A percentile compares a stretch with the other conserved stretches of the same genome.
These are phyloP conservation scores for Haplographium delicatum DNA, from an alignment of 495 filamentous ascomycete species.

Conservation along the genomic window DNA sequence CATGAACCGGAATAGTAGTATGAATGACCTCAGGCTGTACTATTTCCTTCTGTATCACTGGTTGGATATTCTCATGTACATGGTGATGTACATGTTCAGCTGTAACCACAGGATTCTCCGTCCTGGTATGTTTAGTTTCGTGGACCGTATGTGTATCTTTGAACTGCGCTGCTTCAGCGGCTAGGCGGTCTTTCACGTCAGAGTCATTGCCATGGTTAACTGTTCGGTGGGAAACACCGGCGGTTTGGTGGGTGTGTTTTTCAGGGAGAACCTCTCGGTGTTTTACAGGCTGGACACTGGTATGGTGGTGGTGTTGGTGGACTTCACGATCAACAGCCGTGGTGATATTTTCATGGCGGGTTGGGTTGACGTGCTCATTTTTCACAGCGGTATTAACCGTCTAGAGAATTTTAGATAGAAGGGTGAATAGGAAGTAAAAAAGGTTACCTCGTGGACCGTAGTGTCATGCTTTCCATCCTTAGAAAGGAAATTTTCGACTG, in stretches of 20 bases:
- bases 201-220: slow-evolving; percentile 48
- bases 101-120: slow-evolving; percentile 39
- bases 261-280: slow-evolving; percentile 43
- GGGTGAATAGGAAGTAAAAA: neutral
- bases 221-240: slow-evolving; percentile 48
- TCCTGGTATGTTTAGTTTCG: slow-evolving; percentile 42
- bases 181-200: slow-evolving; percentile 37
- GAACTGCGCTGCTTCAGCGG: slow-evolving; percentile 45
- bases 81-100: slow-evolving; percentile 63
- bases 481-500: slow-evolving; percentile 47
- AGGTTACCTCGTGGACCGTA: slow-evolving; percentile 46
- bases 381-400: slow-evolving; percentile 53
- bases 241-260: slow-evolving; percentile 42
- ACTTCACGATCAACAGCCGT: slow-evolving; percentile 59
- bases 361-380: slow-evolving; percentile 48
- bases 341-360: slow-evolving; percentile 43
- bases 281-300: slow-evolving; percentile 46
- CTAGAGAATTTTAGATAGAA: slow-evolving; percentile 15
- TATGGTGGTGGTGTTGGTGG: slow-evolving; percentile 55
- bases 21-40: slow-evolving; percentile 61
- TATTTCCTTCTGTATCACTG: slow-evolving; percentile 59
- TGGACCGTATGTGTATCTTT: slow-evolving; percentile 40
- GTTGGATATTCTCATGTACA: slow-evolving; percentile 60
- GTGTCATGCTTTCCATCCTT: slow-evolving; percentile 56
- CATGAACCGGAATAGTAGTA: slow-evolving; percentile 62